These are phyloP conservation scores for Diutina siamensis DNA, from an alignment of 1,139 yeast genomes.

Conservation along the genomic window DNA sequence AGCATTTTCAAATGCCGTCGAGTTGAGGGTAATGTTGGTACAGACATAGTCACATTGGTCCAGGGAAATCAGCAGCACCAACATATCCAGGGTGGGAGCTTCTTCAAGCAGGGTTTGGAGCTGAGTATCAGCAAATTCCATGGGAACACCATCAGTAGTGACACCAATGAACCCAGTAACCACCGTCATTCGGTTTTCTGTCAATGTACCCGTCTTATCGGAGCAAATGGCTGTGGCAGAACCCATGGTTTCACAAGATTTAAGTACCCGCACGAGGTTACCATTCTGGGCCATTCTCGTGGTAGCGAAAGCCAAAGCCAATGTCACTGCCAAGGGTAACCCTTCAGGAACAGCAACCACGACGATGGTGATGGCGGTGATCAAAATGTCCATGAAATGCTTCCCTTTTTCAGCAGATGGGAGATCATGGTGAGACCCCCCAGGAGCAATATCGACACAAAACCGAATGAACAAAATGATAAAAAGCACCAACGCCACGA, in stretches of 20 bases:
- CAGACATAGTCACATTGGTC: conserved; percentile 23
- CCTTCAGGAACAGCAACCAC: conserved; percentile 99
- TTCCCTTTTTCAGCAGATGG: conserved; percentile 73
- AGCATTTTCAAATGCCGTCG: conserved; percentile 77
- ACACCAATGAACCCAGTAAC: conserved; percentile 50
- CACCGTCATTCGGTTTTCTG: conserved; percentile 86
- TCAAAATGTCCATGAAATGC: conserved; percentile 71
- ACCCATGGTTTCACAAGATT: conserved; percentile 98
- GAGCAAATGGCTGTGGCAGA: conserved; percentile 96
- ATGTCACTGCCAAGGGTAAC: conserved; percentile 88
- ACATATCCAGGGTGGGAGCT: conserved; percentile 13
- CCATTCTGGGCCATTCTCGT: conserved; percentile 97
- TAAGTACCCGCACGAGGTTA: conserved; percentile 84
- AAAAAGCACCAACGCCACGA: conserved; percentile 73
- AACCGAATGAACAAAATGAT: conserved; percentile 70
- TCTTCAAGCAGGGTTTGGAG: conserved; percentile 15
- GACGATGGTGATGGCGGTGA: conserved; percentile 82
- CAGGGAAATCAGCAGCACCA: conserved; percentile 2
- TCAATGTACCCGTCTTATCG: conserved; percentile 93
- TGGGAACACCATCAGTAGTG: conserved; percentile 8
- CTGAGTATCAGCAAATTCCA: conserved; percentile 29
- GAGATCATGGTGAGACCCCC: conserved; percentile 29
- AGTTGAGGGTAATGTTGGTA: conserved; percentile 62
- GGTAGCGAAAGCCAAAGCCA: conserved; percentile 95
- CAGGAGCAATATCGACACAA: conserved; percentile 51